Evolutionary conservation across 2,329 filamentous ascomycete genomes (phyloP).

Genomic region (Trichoderma pleuroti): DNA sequence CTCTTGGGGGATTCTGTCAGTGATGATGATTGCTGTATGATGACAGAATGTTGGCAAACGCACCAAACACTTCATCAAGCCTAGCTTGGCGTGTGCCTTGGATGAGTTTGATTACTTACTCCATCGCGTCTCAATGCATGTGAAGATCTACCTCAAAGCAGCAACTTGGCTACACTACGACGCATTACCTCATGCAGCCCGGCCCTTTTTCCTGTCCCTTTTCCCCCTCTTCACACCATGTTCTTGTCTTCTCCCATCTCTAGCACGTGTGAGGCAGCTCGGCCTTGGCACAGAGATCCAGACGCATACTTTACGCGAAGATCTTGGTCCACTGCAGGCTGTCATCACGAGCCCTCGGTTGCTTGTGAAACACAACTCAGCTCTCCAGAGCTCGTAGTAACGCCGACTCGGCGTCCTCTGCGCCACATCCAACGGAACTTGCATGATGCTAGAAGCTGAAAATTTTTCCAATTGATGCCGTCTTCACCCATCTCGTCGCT

Average conservation of each 20-base stretch:
- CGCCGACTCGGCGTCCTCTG: constrained; percentile 12
- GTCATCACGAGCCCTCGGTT: constrained; percentile 13
- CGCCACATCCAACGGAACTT: background rate
- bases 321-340: background rate
- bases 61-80: background rate
- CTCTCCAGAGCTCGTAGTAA: background rate
- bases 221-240: background rate
- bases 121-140: background rate
- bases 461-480: background rate
- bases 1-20: background rate
- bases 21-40: background rate
- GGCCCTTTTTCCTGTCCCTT: background rate
- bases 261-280: background rate
- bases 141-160: background rate
- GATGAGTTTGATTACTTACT: background rate
- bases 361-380: constrained; percentile 11
- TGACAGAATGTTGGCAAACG: background rate
- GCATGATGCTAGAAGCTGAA: background rate
- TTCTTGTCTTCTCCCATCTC: background rate
- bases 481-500: background rate
- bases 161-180: background rate
- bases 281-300: background rate
- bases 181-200: background rate
- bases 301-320: background rate
- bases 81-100: background rate